A percentile compares a stretch with the other conserved stretches of the same genome.
Evolutionary conservation across 2,329 filamentous ascomycete genomes (phyloP).

Genomic region (Aspergillus sp.): DNA sequence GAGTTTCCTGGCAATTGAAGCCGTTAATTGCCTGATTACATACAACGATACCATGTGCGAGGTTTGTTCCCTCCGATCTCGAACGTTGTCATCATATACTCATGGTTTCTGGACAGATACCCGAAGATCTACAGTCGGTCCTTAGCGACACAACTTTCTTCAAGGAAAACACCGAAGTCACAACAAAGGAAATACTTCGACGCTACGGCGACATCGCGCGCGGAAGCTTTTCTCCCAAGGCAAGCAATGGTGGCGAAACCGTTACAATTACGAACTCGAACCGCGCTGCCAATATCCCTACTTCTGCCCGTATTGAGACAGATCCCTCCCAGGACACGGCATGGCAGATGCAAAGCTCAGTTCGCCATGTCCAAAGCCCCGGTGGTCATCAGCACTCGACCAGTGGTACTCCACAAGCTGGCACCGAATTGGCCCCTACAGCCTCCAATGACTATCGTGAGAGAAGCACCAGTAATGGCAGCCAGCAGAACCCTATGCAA

Average conservation of each 20-base stretch:
- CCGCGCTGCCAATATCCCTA: constrained; percentile 44
- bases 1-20: constrained; percentile 90
- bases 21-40: constrained; percentile 85
- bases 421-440: constrained; percentile 29
- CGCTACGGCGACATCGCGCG: constrained; percentile 82
- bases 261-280: constrained; percentile 45
- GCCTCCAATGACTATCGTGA: constrained; percentile 33
- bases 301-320: constrained; percentile 74
- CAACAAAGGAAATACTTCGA: constrained; percentile 95
- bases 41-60: constrained; percentile 97
- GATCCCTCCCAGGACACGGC: constrained; percentile 71
- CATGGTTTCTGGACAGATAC: constrained; percentile 63
- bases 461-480: constrained; percentile 39
- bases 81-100: constrained; percentile 1
- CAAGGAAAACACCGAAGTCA: constrained; percentile 80
- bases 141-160: constrained; percentile 81
- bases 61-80: constrained; percentile 58
- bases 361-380: constrained; percentile 67
- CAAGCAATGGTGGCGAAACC: constrained; percentile 56
- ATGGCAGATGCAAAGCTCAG: constrained; percentile 81
- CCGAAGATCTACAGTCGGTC: constrained; percentile 84
- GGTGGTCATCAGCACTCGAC: constrained; percentile 35
- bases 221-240: constrained; percentile 60
- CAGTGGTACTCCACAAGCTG: constrained; percentile 27
- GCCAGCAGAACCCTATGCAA: constrained; percentile 29